These are phyloP conservation scores for Cladosporium phlei DNA, from an alignment of 2,329 filamentous ascomycete genomes.

Conservation along the genomic window DNA sequence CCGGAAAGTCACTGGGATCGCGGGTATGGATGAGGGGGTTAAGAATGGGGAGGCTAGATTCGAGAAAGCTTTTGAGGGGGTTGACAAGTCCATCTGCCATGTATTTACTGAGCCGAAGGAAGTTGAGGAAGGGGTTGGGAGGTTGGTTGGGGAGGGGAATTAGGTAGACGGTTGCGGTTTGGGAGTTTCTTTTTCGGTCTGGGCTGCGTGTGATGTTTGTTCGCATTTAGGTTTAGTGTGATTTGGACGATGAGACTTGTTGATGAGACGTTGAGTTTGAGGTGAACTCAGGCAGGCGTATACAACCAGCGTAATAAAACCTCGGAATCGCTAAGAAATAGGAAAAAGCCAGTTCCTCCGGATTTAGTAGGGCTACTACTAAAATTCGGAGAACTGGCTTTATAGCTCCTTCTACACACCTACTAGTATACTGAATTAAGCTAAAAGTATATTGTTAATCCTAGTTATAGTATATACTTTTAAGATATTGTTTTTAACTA, in stretches of 20 bases:
- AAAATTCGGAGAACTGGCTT: background rate
- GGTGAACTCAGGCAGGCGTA: too few species aligned
- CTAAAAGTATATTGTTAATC: too few species aligned
- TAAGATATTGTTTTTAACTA: too few species aligned
- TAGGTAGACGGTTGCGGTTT: too few species aligned
- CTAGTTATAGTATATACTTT: background rate
- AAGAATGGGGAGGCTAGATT: conserved; percentile 65
- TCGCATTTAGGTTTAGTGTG: too few species aligned
- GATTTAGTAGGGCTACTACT: background rate
- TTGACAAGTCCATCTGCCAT: conserved; percentile 69
- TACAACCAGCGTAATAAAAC: too few species aligned
- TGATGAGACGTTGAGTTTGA: too few species aligned
- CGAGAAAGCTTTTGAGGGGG: conserved; percentile 71
- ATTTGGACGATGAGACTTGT: too few species aligned
- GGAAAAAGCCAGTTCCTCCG: background rate
- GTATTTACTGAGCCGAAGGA: conserved; percentile 77
- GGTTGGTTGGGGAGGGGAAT: conserved; percentile 20
- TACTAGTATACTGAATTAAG: background rate
- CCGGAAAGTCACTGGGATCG: conserved; percentile 71
- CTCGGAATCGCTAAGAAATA: background rate
- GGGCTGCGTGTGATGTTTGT: too few species aligned
- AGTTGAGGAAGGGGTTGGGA: conserved; percentile 40
- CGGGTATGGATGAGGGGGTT: conserved; percentile 69
- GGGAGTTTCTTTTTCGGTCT: too few species aligned
- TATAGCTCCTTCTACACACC: background rate